Evolutionary conservation across 768 basidiomycete species (phyloP).

Genomic region (Hygrocybe punicea): DNA sequence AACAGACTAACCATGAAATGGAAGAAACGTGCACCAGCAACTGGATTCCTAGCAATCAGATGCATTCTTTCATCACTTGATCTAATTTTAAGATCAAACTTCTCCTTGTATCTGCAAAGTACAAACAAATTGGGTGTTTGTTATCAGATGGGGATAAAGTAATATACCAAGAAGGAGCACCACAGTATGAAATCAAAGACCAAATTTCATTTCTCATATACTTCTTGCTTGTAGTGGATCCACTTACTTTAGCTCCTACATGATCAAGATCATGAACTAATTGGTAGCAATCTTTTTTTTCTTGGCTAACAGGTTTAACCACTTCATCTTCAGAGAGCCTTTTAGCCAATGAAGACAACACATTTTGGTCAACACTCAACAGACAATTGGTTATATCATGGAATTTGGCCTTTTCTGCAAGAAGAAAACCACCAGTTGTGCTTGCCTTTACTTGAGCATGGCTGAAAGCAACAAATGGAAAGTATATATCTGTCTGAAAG

Average conservation of each 20-base stretch:
- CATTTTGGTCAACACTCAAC: constrained; percentile 19
- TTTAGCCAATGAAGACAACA: constrained; percentile 17
- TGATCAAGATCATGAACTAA: constrained; percentile 34
- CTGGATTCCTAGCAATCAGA: constrained; percentile 14
- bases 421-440: constrained; percentile 25
- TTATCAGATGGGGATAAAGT: too few species aligned
- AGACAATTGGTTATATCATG: constrained; percentile 20
- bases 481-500: constrained; percentile 37
- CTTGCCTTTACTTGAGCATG: constrained; percentile 38
- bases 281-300: constrained; percentile 34
- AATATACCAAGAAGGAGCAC: constrained; percentile 25
- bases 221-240: constrained; percentile 25
- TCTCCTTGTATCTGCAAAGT: constrained; percentile 22
- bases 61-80: constrained; percentile 13
- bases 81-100: constrained; percentile 14
- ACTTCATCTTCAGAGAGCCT: constrained; percentile 22
- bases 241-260: constrained; percentile 29
- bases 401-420: constrained; percentile 27
- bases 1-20: constrained; percentile 22
- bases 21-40: constrained; percentile 27
- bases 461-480: constrained; percentile 38
- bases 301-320: constrained; percentile 25
- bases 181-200: constrained; percentile 16
- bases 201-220: constrained; percentile 17
- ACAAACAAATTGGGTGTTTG: constrained; percentile 23